phyloP scores from a whole-genome alignment of 1,284 basidiomycete genomes.

The Ustilago nuda region DNA sequence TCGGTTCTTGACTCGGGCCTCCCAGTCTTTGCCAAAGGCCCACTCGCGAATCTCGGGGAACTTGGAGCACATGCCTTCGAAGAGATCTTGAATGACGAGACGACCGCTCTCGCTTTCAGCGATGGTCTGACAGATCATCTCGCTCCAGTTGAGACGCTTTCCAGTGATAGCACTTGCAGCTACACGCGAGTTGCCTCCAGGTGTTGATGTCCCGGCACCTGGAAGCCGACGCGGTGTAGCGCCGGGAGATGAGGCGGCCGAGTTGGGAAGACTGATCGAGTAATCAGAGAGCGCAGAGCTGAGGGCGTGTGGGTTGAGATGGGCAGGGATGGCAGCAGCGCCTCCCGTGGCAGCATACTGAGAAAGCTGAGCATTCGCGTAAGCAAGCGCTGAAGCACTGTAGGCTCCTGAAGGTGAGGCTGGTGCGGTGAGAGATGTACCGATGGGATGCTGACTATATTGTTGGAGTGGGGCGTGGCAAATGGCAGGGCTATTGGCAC shows the following conservation, averaged over 20 bases:
- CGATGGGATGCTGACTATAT: conserved; percentile 21
- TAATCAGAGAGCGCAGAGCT: conserved; percentile 58
- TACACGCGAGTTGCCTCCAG: conserved; percentile 55
- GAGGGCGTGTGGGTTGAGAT: conserved; percentile 56
- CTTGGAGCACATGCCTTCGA: conserved; percentile 64
- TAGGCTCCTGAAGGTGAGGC: conserved; percentile 49
- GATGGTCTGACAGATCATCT: conserved; percentile 68
- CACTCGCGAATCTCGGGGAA: conserved; percentile 67
- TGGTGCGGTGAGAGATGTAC: conserved; percentile 43
- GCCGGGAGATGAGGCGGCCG: conserved; percentile 59
- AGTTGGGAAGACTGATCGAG: conserved; percentile 53
- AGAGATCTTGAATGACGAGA: conserved; percentile 67
- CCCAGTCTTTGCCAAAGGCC: conserved; percentile 68
- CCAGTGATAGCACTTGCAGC: conserved; percentile 60
- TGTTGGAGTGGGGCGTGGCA: conserved; percentile 24
- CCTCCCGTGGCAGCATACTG: conserved; percentile 55
- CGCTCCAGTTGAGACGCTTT: conserved; percentile 67
- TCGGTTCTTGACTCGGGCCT: conserved; percentile 67
- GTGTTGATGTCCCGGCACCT: conserved; percentile 45
- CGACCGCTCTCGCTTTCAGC: conserved; percentile 61
- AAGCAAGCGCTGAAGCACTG: conserved; percentile 52
- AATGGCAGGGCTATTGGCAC: conserved; percentile 49
- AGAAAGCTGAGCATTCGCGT: conserved; percentile 61
- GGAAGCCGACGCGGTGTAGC: conserved; percentile 50
- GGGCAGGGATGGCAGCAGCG: conserved; percentile 42